Evolutionary conservation across 2,329 filamentous ascomycete genomes (phyloP), one percentile per base, ranked within the genome.

Genomic region (Thyridium curvatum): DNA sequence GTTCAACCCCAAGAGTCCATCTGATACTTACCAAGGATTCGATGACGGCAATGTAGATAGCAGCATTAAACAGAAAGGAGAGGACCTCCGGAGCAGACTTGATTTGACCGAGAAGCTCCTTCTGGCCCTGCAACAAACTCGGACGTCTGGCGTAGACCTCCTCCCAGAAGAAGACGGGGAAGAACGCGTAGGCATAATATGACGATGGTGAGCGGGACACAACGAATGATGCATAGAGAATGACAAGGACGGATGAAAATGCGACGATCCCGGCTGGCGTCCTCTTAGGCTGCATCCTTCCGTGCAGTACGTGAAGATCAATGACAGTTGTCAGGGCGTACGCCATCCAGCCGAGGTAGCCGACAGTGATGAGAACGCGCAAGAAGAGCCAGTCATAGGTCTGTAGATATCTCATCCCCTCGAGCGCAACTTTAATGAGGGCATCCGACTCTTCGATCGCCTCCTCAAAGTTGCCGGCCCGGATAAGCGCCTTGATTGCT

Each of bases 311-410:
- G 60, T 95, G 88, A 38, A 90, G 67, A 55, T 95, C 85, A 45
- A 97, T 73, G 35, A 97, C 89, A 0, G 84, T 94, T 1, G 88
- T 93, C 37, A 94, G 68, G 2, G 90, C 88, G 60, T 90, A 98
- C 1, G 85, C 84, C 55, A 97, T 94, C 91, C 91, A 98, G 15
- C 93, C 93, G 8, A 97, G 66, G 54, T 97, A 98, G 14, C 93
- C 93, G 12, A 85, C 58, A 2, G 93, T 96, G 43, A 98, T 84
- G 36, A 98, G 71, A 2, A 87, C 84, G 43, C 93, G 77, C 29
- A 98, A 67, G 63, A 98, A 98, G 3, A 98, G 72, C 93, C 93
- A 98, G 65, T 98, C 93, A 53, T 98, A 98, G 0, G 90, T 98
- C 61, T 98, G 93, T 18, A 98, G 73, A 58, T 98, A 98, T 37